phyloP scores from a whole-genome alignment of 129 eudicot genomes.

The Artemisia argyi region DNA sequence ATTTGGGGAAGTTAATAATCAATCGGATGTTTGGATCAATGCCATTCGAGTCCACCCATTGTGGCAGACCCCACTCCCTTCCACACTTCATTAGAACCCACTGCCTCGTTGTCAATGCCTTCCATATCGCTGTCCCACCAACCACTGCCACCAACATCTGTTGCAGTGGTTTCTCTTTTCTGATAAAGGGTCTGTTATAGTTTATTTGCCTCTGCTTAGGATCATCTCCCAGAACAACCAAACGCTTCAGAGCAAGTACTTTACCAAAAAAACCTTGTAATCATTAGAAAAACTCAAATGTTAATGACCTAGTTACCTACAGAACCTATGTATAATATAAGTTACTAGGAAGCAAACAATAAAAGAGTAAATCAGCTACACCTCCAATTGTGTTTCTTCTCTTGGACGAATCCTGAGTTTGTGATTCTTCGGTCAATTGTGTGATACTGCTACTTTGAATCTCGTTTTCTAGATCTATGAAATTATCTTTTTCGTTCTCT shows the following conservation, averaged over 20 bases:
- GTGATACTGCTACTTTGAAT: constrained; percentile 18
- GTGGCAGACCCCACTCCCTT: constrained; percentile 91
- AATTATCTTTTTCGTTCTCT: constrained; percentile 4
- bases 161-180: constrained; percentile 47
- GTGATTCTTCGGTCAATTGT: constrained; percentile 28
- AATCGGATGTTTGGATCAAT: constrained; percentile 31
- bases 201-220: constrained; percentile 33
- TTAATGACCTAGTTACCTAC: constrained; percentile 14
- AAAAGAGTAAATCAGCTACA: constrained; percentile 2
- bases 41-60: constrained; percentile 88
- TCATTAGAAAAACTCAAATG: constrained; percentile 12
- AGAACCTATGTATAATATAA: neutral
- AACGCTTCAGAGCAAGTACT: constrained; percentile 40
- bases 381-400: constrained; percentile 39
- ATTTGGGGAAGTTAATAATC: too few relatives aligned
- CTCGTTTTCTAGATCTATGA: constrained; percentile 24
- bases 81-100: constrained; percentile 80
- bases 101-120: constrained; percentile 88
- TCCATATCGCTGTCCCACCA: constrained; percentile 94
- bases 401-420: constrained; percentile 29
- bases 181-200: constrained; percentile 15
- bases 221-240: constrained; percentile 83
- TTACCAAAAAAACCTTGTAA: constrained; percentile 36
- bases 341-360: neutral
- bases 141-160: constrained; percentile 91